These are phyloP conservation scores for Botrytis tulipae DNA, from an alignment of 2,329 filamentous ascomycete species.

Conservation along the genomic window DNA sequence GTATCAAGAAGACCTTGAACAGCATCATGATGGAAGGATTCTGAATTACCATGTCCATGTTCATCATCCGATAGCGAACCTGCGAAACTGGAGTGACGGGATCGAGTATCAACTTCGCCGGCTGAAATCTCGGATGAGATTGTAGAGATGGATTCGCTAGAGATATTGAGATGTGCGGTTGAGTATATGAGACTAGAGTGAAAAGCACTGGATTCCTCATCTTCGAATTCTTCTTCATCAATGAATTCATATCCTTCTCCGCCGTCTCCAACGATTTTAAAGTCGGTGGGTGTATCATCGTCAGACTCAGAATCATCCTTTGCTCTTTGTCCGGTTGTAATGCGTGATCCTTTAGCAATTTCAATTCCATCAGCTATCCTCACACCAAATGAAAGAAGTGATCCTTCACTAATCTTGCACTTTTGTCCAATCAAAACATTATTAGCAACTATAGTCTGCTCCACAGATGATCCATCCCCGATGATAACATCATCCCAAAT, in stretches of 20 bases:
- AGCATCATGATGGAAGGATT: conserved; percentile 82
- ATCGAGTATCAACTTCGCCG: conserved; percentile 43
- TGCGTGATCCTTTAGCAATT: conserved; percentile 40
- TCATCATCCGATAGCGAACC: conserved; percentile 67
- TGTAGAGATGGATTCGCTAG: conserved; percentile 61
- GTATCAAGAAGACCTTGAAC: conserved; percentile 84
- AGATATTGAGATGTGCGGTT: conserved; percentile 41
- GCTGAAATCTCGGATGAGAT: conserved; percentile 55
- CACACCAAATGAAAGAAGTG: conserved; percentile 77
- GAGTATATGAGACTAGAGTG: conserved; percentile 46
- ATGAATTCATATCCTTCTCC: conserved; percentile 65
- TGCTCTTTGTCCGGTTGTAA: conserved; percentile 44
- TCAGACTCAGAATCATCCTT: conserved; percentile 43
- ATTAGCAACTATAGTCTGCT: conserved; percentile 73
- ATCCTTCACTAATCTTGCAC: conserved; percentile 67
- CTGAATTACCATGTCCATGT: conserved; percentile 45
- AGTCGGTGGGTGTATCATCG: conserved; percentile 43
- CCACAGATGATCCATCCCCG: conserved; percentile 69
- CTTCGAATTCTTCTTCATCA: conserved; percentile 57
- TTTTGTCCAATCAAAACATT: conserved; percentile 68
- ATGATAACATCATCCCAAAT: conserved; percentile 85
- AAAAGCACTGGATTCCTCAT: conserved; percentile 55
- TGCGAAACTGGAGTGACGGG: conserved; percentile 68
- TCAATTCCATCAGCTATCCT: conserved; percentile 62
- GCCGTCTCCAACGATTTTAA: conserved; percentile 53